Evolutionary conservation across 139 green algal species (phyloP).

Genomic region (Astrephomene gubernaculifera): DNA sequence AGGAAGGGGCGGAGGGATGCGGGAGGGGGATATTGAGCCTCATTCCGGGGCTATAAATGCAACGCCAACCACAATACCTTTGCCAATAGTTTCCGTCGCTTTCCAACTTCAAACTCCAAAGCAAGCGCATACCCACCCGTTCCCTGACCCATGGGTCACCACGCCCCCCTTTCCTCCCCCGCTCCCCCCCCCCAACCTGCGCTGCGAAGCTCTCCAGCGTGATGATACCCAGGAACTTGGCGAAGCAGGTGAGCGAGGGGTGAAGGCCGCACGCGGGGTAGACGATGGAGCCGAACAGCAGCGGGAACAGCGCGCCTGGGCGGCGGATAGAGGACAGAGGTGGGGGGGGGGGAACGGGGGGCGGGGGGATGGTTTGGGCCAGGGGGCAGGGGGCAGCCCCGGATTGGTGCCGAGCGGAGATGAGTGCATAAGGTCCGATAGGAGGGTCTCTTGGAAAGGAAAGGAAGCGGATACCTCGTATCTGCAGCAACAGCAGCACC

Average conservation of each 20-base stretch:
- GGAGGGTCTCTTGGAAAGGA: background rate
- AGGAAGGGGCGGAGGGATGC: too few relatives aligned
- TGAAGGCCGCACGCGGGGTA: conserved; percentile 90
- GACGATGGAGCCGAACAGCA: conserved; percentile 84
- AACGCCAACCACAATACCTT: too few relatives aligned
- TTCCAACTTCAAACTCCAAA: background rate
- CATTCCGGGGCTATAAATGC: too few relatives aligned
- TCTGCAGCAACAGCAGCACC: too few relatives aligned
- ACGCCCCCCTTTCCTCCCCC: background rate
- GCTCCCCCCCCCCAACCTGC: background rate
- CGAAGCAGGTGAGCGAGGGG: conserved; percentile 65
- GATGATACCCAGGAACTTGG: conserved; percentile 85
- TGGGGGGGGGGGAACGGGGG: background rate
- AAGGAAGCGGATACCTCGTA: background rate
- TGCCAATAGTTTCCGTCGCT: background rate
- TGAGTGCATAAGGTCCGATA: background rate
- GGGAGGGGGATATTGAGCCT: too few relatives aligned
- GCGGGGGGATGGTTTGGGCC: too few relatives aligned
- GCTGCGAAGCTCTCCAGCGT: conserved; percentile 84
- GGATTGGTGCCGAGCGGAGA: too few relatives aligned
- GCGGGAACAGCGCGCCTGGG: conserved; percentile 80
- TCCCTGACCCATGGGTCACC: background rate
- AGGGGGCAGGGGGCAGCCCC: too few relatives aligned
- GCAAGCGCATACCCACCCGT: background rate
- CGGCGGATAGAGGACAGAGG: background rate